Conservation (phyloP, 2,329 filamentous ascomycete genomes). For the Immersiporthe knoxdaviesiana region DNA sequence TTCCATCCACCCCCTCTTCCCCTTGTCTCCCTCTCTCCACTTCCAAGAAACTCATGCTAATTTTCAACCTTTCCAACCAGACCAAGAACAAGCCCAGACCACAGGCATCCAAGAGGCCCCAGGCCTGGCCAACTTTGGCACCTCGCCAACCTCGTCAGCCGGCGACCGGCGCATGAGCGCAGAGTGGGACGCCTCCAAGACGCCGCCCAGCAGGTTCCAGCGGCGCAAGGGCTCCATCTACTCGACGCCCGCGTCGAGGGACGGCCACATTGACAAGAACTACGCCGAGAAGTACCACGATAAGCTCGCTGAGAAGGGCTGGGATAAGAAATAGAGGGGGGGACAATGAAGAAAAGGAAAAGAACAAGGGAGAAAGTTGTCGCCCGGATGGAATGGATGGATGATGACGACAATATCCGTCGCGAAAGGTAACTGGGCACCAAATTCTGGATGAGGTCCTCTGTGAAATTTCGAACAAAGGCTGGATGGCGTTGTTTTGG, state of each 20-base stretch:
- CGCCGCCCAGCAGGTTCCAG: conserved; percentile 69
- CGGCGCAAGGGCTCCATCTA: conserved; percentile 72
- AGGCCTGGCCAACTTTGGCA: conserved; percentile 30
- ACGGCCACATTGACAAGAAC: conserved; percentile 65
- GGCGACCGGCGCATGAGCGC: conserved; percentile 45
- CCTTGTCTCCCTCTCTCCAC: neutral
- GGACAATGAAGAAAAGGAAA: too few species aligned
- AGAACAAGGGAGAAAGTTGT: too few species aligned
- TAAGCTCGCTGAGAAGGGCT: conserved; percentile 58
- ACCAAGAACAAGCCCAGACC: conserved; percentile 30
- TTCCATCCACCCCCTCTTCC: neutral
- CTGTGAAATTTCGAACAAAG: neutral
- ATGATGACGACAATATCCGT: neutral
- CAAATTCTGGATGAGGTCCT: neutral
- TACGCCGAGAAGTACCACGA: conserved; percentile 64
- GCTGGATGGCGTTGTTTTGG: neutral
- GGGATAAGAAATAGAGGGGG: conserved; percentile 40
- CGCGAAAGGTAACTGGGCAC: conserved; percentile 14
- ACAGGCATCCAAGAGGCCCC: conserved; percentile 34
- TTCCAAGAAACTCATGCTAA: neutral
- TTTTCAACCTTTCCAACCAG: neutral
- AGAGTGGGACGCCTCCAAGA: conserved; percentile 67
- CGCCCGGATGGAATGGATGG: neutral
- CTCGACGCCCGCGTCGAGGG: conserved; percentile 65
- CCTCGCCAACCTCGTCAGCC: conserved; percentile 39